phyloP scores from a whole-genome alignment of 2,329 filamentous ascomycete genomes.

The Sporothrix sp. region DNA sequence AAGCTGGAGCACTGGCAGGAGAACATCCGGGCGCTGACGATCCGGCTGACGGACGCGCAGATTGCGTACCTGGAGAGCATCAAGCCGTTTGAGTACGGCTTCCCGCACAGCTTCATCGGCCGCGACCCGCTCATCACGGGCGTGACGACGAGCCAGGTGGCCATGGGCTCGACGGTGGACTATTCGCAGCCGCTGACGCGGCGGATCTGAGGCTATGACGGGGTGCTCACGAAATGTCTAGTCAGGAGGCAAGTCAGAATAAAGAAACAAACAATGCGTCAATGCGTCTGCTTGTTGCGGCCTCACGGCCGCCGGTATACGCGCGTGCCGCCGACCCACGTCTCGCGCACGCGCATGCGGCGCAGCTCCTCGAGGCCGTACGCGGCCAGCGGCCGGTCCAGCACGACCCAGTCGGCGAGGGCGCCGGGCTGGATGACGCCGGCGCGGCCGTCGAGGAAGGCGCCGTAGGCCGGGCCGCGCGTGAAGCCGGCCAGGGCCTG shows the following conservation, averaged over 20 bases:
- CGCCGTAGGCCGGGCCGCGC: slow-evolving; percentile 46
- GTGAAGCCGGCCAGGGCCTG: slow-evolving; percentile 56
- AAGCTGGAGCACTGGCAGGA: slow-evolving; percentile 42
- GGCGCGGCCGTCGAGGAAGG: slow-evolving; percentile 48
- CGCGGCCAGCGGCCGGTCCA: slow-evolving; percentile 46
- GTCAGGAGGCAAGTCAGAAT: too few species aligned
- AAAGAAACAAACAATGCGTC: background rate
- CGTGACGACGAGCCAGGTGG: slow-evolving; percentile 1
- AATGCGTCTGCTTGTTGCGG: background rate
- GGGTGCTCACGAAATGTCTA: background rate
- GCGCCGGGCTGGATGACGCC: slow-evolving; percentile 51
- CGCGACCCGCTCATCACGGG: slow-evolving; percentile 19
- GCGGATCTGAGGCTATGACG: background rate
- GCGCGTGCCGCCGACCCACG: slow-evolving; percentile 53
- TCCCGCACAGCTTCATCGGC: slow-evolving; percentile 37
- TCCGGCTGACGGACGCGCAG: slow-evolving; percentile 42
- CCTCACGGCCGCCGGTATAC: slow-evolving; percentile 31
- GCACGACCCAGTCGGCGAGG: slow-evolving; percentile 62
- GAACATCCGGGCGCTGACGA: slow-evolving; percentile 45
- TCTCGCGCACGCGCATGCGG: slow-evolving; percentile 49
- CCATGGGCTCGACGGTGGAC: slow-evolving; percentile 2
- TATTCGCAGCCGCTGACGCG: slow-evolving; percentile 11
- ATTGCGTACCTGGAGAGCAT: slow-evolving; percentile 44
- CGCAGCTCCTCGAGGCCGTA: slow-evolving; percentile 42
- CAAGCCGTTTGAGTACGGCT: slow-evolving; percentile 45